Percentiles rank a stretch among this genome's conserved stretches.
These are phyloP conservation scores for Gynandropsis gynandra DNA, from an alignment of 345 rosid species.

Conservation along the genomic window DNA sequence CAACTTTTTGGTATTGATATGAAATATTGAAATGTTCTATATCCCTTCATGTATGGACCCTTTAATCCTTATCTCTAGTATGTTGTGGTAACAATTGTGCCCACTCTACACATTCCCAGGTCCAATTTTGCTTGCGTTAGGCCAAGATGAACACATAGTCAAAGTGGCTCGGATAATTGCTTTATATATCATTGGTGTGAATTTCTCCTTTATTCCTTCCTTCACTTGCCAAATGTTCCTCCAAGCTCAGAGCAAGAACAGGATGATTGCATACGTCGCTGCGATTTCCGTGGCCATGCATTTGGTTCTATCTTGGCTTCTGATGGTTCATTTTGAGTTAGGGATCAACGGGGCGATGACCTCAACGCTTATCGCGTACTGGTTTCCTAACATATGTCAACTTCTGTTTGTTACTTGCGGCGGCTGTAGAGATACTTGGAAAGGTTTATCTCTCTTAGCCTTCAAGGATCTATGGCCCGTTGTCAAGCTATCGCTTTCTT, in stretches of 20 bases:
- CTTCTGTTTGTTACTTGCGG: constrained; percentile 46
- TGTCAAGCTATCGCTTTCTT: constrained; percentile 60
- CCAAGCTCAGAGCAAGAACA: constrained; percentile 78
- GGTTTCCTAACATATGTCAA: constrained; percentile 74
- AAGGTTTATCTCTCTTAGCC: constrained; percentile 48
- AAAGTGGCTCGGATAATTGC: constrained; percentile 40
- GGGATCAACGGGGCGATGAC: constrained; percentile 62
- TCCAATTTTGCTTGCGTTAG: constrained; percentile 26
- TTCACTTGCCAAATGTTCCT: constrained; percentile 77
- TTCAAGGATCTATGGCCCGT: constrained; percentile 63
- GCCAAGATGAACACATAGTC: constrained; percentile 47
- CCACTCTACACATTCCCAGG: no score
- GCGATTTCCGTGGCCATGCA: constrained; percentile 42
- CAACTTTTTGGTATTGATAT: no score
- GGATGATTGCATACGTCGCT: constrained; percentile 55
- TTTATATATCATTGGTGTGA: constrained; percentile 43
- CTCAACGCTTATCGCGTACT: constrained; percentile 55
- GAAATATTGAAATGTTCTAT: no score
- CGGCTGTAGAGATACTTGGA: constrained; percentile 66
- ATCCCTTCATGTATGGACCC: no score
- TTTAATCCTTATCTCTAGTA: no score
- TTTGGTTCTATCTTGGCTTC: constrained; percentile 53
- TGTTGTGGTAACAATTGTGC: no score
- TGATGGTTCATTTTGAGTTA: constrained; percentile 39
- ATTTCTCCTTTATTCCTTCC: constrained; percentile 36